Base-by-base conservation (phyloP, 2,329 filamentous ascomycete species). In the Ambrosiella xylebori region DNA sequence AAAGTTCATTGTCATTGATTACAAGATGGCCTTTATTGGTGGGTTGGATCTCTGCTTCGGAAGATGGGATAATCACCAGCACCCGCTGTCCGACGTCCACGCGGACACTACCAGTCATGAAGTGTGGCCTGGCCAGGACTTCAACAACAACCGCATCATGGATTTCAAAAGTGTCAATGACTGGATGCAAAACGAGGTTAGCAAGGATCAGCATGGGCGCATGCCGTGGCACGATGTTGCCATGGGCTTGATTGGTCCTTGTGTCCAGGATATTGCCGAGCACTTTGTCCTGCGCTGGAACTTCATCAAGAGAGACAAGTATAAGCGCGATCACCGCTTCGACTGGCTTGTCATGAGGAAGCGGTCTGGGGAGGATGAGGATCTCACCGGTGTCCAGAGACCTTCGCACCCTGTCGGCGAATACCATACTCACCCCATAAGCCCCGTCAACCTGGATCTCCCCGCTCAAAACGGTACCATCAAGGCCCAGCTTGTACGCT, bases 151-250 rank as follows among this genome's bases (percentile, higher is more conserved):
- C 68, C 82, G 91, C 41, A 84, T 97, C 64, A 86, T 95, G 84
- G 93, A 98, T 66, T 98, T 97, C 68, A 78, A 96, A 64, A 85
- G 84, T 38, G 93, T 97, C 1, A 70, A 86, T 37, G 85, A 96
- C 66, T 97, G 91, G 91, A 88, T 93, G 69, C 80, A 85, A 54
- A 97, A 98, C 63, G 88, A 95, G 68, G 74, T 97, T 13, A 88
- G 83, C 69, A 97, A 97, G 71, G 82, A 85, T 2, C 88, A 95
- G 54, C 94, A 84, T 65, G 90, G 90, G 7, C 84, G 93, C 37
- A 97, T 98, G 93, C 91, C 91, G 0, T 98, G 93, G 93, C 90
- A 97, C 67, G 93, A 98, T 68, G 89, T 96, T 2, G 78, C 87
- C 8, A 94, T 97, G 86, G 89, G 85, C 11, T 64, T 96, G n/a